Base-by-base conservation (phyloP, 768 basidiomycete species). In the Cubamyces lactineus region DNA sequence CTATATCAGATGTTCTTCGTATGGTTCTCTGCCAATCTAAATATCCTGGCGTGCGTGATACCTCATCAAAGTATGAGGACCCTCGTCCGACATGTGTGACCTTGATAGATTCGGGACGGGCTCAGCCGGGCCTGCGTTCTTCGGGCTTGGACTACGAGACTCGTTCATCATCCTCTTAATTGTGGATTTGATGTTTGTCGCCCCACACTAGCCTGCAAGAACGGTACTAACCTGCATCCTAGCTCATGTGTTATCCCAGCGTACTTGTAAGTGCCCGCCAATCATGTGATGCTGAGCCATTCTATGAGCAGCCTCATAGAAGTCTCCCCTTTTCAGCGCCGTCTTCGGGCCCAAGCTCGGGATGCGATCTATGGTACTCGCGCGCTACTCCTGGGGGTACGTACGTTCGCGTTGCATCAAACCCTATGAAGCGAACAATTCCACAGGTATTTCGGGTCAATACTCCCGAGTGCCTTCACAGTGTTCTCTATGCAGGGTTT, bases 11-110 rank as follows among this genome's bases (percentile, higher is more conserved):
- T 88, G 66, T 89, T 89, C 76, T 86, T 86, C 67, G 77, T 89
- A 4, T 89, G 88, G 88, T 86, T 89, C 67, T 84, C 88, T 8
- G 80, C 83, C 56, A 88, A 87, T 69, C 80, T 87, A 72, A 88
- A 88, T 66, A 81, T 89, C 26, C 75, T 87, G 17, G 80, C 79
- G 74, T 87, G 28, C 26, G 79, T 71, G n/a, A 4, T 41, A 3
- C 4, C 2, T 38, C 17, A 41, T n/a, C 17, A 39, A 5, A 16
- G 39, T 45, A 19, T n/a, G 0, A 15, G 13, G 38, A 26, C 26
- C 13, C 48, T 28, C 19, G 48, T 23, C 26, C 23, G 30, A 40
- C 13, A 21, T 34, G 34, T 28, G 11, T 65, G 19, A 53, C 16
- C 5, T 9, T 52, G 34, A 28, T 46, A 82, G 81, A 5, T 79